Base-by-base conservation (phyloP, 768 basidiomycete genomes). In the Amanita muscaria region DNA sequence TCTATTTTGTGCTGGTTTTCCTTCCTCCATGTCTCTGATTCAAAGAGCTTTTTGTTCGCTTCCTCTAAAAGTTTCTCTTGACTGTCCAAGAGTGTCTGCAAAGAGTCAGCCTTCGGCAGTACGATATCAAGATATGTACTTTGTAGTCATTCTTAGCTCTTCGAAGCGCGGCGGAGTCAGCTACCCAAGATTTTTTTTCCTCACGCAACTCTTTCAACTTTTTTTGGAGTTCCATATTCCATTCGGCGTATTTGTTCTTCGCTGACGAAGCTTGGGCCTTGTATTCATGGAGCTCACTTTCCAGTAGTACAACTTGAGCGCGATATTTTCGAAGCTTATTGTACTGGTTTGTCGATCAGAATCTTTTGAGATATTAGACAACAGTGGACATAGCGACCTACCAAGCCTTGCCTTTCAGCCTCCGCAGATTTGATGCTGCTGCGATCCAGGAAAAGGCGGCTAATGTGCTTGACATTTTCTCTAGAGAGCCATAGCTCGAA, bases 401-500 rank as follows among this genome's bases (percentile, higher is more conserved):
- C 89, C 65, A 90, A 61, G 14, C 80, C 79, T 60, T 91, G 89
- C 29, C 87, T 69, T 59, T 92, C 89, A 3, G 74, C 75, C 59
- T 92, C 89, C 19, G 84, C 85, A 36, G 76, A 80, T 55, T 76
- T 77, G 47, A 82, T 77, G 29, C 84, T 60, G 18, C 86, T 76
- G 24, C 77, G 79, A 51, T 87, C 81, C 51, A 82, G 74, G 53
- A 87, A 83, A 33, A 91, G 64, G 31, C 81, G 73, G n/a, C 82
- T 85, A 40, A 92, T 83, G 55, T 90, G 86, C 56, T 79, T 77
- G 41, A 83, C 73, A 47, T 88, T 88, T 61, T 89, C 81, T 50
- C 85, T 71, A 46, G 85, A 80, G 32, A 85, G 65, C 85, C 88
- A 92, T 19, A 82, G 67, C 63, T 91, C 85, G 49, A 90, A 88